These are phyloP conservation scores for Emericellopsis cladophorae DNA, from an alignment of 2,329 filamentous ascomycete species.

Conservation along the genomic window DNA sequence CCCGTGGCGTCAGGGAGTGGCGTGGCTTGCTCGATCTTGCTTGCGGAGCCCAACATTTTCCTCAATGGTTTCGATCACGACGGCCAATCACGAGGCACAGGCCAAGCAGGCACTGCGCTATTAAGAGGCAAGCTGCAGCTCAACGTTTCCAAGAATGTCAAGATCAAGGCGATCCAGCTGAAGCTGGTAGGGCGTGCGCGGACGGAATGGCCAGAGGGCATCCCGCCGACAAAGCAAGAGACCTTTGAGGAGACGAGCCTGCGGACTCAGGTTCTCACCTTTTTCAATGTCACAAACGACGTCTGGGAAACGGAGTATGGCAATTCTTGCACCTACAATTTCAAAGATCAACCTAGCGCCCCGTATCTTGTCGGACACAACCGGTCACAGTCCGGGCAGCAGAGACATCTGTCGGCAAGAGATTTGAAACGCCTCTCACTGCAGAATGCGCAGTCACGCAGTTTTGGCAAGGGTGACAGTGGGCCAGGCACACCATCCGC, in stretches of 20 bases:
- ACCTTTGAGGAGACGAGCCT: slow-evolving; percentile 75
- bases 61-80: slow-evolving; percentile 68
- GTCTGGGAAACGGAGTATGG: slow-evolving; percentile 49
- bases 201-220: slow-evolving; percentile 95
- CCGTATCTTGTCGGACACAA: slow-evolving; percentile 13
- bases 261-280: slow-evolving; percentile 79
- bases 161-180: slow-evolving; percentile 82
- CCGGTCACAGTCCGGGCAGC: slow-evolving; percentile 8
- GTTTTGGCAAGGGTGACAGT: slow-evolving; percentile 69
- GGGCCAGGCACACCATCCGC: slow-evolving; percentile 43
- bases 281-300: slow-evolving; percentile 70
- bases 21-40: slow-evolving; percentile 57
- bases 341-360: slow-evolving; percentile 25
- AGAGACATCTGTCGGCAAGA: slow-evolving; percentile 22
- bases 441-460: slow-evolving; percentile 70
- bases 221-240: slow-evolving; percentile 76
- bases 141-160: slow-evolving; percentile 75
- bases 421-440: slow-evolving; percentile 60
- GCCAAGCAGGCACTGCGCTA: slow-evolving; percentile 63
- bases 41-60: slow-evolving; percentile 73
- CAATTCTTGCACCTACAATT: slow-evolving; percentile 45
- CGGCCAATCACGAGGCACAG: slow-evolving; percentile 36
- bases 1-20: slow-evolving; percentile 70
- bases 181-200: slow-evolving; percentile 75
- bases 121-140: slow-evolving; percentile 74